Evolutionary conservation across 2,329 filamentous ascomycete genomes (phyloP), one percentile per base, ranked within the genome.

Genomic region (Biscogniauxia marginata): DNA sequence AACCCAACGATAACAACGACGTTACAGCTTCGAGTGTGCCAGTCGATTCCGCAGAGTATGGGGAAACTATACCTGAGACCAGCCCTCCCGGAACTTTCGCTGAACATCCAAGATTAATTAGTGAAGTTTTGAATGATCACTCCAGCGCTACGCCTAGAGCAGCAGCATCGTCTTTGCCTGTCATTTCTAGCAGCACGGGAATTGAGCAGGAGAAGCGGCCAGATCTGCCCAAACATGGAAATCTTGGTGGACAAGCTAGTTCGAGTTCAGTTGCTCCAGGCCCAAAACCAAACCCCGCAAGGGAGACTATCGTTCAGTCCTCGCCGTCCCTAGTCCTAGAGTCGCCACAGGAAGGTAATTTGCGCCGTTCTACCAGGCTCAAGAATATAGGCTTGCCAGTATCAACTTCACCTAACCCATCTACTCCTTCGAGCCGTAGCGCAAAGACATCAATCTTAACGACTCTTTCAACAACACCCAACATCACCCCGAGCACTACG

Each of bases 21-120:
- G 23, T 55, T 49, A 57, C 56, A 22, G 49, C 58, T 7, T 52
- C 54, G 21, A 53, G 25, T 53, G 54, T 22, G 3, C 53, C 58
- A 2, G 7, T 46, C 8, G 53, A 54, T n/a, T 57, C 54, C 16
- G 19, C 50, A 8, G 66, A 59, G 46, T 61, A 64, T 23, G 66
- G 56, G 24, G 68, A 71, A n/a, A 67, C 60, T 13, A 68, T 71
- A 19, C 70, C 68, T 7, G 70, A 71, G 49, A 71, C 70, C 4
- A 71, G 69, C 45, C 67, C 70, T 53, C 56, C 61, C n/a, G 54
- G 59, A 47, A 66, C 64, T 48, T 58, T 55, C 13, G 43, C 56
- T 44, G 62, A 64, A 25, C 63, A 53, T 25, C 65, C 66, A 16
- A 68, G 56, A 49, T 55, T 60, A 22, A 49, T 61, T 21, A 52